Evolutionary conservation across 1,139 yeast genomes (phyloP).

Genomic region (Hyphopichia wangnamkhiaoensis): DNA sequence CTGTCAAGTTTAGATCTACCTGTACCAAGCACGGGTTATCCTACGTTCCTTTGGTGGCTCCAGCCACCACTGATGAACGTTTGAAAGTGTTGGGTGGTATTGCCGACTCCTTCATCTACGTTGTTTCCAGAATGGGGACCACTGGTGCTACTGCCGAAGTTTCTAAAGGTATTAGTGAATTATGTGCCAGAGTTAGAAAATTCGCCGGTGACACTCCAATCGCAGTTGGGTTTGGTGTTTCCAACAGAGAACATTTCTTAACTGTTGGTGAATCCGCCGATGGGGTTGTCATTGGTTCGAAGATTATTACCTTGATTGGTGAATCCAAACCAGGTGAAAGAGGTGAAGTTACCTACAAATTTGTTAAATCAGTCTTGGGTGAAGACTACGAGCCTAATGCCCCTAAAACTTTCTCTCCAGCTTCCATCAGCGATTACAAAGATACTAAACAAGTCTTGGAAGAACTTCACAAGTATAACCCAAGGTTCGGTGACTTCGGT

Average conservation of each 20-base stretch:
- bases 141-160: slow-evolving; percentile 83
- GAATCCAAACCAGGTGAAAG: slow-evolving; percentile 62
- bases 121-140: slow-evolving; percentile 96
- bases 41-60: slow-evolving; percentile 92
- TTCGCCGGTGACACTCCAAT: slow-evolving; percentile 77
- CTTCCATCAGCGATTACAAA: slow-evolving; percentile 23
- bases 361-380: slow-evolving; percentile 69
- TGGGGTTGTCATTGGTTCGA: slow-evolving; percentile 96
- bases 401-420: slow-evolving; percentile 29
- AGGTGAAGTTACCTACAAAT: slow-evolving; percentile 62
- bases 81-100: slow-evolving; percentile 73
- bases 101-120: slow-evolving; percentile 94
- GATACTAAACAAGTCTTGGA: slow-evolving; percentile 44
- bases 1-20: slow-evolving; percentile 74
- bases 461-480: slow-evolving; percentile 60
- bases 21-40: slow-evolving; percentile 73
- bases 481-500: slow-evolving; percentile 92
- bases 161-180: slow-evolving; percentile 61
- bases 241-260: slow-evolving; percentile 86
- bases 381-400: slow-evolving; percentile 49
- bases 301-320: slow-evolving; percentile 69
- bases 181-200: slow-evolving; percentile 74
- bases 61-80: slow-evolving; percentile 91
- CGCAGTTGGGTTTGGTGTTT: slow-evolving; percentile 97
- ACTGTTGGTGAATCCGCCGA: slow-evolving; percentile 79